These are phyloP conservation scores for Lactarius tabidus DNA, from an alignment of 768 basidiomycete genomes.

Conservation along the genomic window DNA sequence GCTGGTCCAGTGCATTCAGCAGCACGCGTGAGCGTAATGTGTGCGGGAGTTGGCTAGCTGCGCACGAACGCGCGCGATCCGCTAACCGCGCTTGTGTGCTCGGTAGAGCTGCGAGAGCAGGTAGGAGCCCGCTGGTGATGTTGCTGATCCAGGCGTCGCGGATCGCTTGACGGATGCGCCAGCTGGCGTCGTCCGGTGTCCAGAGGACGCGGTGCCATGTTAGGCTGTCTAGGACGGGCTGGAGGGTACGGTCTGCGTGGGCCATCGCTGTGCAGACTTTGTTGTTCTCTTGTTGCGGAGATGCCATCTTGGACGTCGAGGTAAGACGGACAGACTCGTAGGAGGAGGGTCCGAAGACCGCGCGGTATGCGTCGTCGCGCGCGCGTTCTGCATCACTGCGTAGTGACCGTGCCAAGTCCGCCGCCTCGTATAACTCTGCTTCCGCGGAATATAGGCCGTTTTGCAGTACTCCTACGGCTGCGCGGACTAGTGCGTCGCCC, in stretches of 20 bases:
- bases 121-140: slow-evolving; percentile 15
- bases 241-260: slow-evolving; percentile 7
- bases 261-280: slow-evolving; percentile 13
- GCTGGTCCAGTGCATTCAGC: slow-evolving; percentile 26
- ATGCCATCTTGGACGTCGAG: background rate
- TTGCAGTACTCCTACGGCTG: slow-evolving; percentile 5
- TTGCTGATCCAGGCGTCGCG: slow-evolving; percentile 20
- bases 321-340: background rate
- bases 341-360: slow-evolving; percentile 14
- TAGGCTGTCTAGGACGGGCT: slow-evolving; percentile 7
- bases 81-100: slow-evolving; percentile 2
- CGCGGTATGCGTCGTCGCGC: slow-evolving; percentile 4
- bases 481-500: slow-evolving; percentile 14
- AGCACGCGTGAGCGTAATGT: slow-evolving; percentile 25
- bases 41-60: slow-evolving; percentile 12
- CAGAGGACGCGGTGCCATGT: slow-evolving; percentile 23
- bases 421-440: slow-evolving; percentile 13
- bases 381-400: slow-evolving; percentile 3
- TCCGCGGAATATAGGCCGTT: background rate
- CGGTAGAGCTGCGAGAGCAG: slow-evolving; percentile 18
- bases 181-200: slow-evolving; percentile 22
- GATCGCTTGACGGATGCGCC: slow-evolving; percentile 15
- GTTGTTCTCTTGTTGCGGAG: background rate
- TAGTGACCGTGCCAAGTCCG: background rate
- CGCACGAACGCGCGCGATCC: background rate